Percentiles rank a stretch among this genome's conserved stretches.
Conservation (phyloP, 176 grass and related monocot species). For the Lolium multiflorum region DNA sequence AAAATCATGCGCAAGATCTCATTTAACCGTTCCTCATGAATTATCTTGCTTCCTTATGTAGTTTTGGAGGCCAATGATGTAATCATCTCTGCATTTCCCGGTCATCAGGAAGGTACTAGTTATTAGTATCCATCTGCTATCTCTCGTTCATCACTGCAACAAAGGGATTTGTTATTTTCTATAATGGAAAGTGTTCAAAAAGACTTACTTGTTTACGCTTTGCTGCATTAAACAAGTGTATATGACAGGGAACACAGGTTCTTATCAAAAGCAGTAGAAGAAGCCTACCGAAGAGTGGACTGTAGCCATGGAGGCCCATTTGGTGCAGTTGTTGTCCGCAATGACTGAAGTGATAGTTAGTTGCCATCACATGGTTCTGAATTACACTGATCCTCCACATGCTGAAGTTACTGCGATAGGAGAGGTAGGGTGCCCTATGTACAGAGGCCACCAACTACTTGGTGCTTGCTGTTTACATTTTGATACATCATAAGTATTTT, state of each 20-base stretch:
- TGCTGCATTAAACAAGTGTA: slow-evolving; percentile 58
- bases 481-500: neutral
- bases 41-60: slow-evolving; percentile 33
- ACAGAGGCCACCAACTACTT: neutral
- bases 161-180: neutral
- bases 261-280: slow-evolving; percentile 78
- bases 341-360: slow-evolving; percentile 78
- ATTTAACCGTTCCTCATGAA: neutral
- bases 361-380: slow-evolving; percentile 93
- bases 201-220: neutral
- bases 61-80: slow-evolving; percentile 73
- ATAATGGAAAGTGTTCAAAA: neutral
- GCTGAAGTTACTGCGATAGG: slow-evolving; percentile 90
- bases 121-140: slow-evolving; percentile 3
- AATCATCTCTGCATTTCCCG: slow-evolving; percentile 83
- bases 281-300: slow-evolving; percentile 83
- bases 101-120: slow-evolving; percentile 78
- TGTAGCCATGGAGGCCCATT: slow-evolving; percentile 84
- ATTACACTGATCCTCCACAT: slow-evolving; percentile 71
- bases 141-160: neutral
- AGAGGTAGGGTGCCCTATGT: slow-evolving; percentile 57
- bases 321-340: slow-evolving; percentile 79
- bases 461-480: neutral
- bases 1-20: neutral
- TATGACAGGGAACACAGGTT: slow-evolving; percentile 79